phyloP scores from a whole-genome alignment of 306 rosid genomes.

The Prinsepia uniflora region DNA sequence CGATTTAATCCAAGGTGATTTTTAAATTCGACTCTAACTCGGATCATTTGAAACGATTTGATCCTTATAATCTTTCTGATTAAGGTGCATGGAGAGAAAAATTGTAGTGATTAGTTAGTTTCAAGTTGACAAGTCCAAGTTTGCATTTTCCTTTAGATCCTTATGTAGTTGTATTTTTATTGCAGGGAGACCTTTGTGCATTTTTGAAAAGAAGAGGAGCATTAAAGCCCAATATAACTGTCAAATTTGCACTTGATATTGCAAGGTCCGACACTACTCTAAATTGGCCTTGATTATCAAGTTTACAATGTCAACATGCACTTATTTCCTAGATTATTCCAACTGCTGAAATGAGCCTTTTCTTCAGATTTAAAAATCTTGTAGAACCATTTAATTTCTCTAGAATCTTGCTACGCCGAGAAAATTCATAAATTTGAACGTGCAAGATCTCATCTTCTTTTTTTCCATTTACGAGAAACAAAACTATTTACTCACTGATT shows the following conservation, averaged over 20 bases:
- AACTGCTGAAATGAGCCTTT: neutral
- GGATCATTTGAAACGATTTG: too few relatives aligned
- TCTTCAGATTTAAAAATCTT: neutral
- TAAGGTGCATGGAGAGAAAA: neutral
- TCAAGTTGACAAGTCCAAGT: neutral
- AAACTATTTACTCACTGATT: neutral
- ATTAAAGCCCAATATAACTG: conserved; percentile 59
- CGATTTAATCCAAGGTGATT: too few relatives aligned
- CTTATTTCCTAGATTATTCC: neutral
- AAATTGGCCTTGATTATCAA: neutral
- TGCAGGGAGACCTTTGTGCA: conserved; percentile 78
- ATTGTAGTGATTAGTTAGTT: neutral
- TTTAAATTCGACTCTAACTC: too few relatives aligned
- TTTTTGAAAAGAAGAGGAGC: conserved; percentile 68
- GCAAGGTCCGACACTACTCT: conserved; percentile 59
- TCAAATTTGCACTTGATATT: conserved; percentile 81
- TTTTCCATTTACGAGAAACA: neutral
- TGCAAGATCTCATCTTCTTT: conserved; percentile 2
- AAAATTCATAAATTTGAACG: neutral
- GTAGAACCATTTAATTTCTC: neutral
- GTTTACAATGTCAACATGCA: neutral
- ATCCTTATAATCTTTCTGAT: too few relatives aligned
- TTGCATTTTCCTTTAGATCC: conserved; percentile 16
- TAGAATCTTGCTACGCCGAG: neutral
- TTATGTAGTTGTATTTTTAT: conserved; percentile 16